phyloP scores from a whole-genome alignment of 2,329 filamentous ascomycete genomes.

The Setomelanomma holmii region DNA sequence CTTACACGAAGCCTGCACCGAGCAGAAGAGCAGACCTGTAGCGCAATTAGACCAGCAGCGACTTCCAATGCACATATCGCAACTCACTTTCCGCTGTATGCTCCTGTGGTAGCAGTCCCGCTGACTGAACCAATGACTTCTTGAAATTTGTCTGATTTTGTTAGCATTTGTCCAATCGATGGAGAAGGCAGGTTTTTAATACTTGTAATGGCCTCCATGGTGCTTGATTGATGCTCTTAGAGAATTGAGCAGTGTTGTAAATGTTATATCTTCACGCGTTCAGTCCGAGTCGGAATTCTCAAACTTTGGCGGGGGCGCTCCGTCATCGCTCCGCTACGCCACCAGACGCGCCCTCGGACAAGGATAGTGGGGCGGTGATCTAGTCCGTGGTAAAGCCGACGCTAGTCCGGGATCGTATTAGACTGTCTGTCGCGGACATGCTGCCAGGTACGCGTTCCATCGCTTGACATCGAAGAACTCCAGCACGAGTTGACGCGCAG shows the following conservation, averaged over 20 bases:
- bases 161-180: conserved; percentile 23
- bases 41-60: conserved; percentile 5
- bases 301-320: conserved; percentile 35
- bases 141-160: conserved; percentile 39
- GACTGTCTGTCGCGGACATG: conserved; percentile 5
- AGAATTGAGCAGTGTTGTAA: conserved; percentile 18
- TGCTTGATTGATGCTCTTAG: conserved; percentile 22
- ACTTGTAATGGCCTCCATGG: conserved; percentile 50
- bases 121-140: conserved; percentile 36
- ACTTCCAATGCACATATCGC: background rate
- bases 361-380: conserved; percentile 20
- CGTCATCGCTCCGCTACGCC: conserved; percentile 47
- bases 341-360: conserved; percentile 22
- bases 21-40: conserved; percentile 48
- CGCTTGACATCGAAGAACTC: background rate
- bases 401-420: conserved; percentile 3
- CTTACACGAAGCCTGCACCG: conserved; percentile 50
- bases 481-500: background rate
- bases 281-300: conserved; percentile 42
- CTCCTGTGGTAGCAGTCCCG: conserved; percentile 22
- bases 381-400: conserved; percentile 9
- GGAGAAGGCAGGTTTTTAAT: conserved; percentile 2
- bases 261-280: conserved; percentile 33
- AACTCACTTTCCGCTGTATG: conserved; percentile 46
- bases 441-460: conserved; percentile 30